Percentiles rank a stretch among this genome's conserved stretches.
Evolutionary conservation across 23 red algal genomes (phyloP).

Genomic region (Chondrus crispus): DNA sequence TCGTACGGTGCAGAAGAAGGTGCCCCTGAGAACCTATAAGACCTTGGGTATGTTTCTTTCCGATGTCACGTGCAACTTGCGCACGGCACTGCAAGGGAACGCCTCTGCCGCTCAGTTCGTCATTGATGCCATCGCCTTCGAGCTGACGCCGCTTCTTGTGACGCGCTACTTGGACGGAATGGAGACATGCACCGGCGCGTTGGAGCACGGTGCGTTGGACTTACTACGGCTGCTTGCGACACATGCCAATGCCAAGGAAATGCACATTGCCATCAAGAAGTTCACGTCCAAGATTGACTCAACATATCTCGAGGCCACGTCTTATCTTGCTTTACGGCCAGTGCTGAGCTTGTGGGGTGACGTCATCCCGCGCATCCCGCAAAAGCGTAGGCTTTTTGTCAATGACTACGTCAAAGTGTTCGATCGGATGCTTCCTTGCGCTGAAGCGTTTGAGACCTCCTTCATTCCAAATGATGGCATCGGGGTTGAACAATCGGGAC

Average conservation of each 20-base stretch:
- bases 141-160: conserved; percentile 13
- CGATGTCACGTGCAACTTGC: background rate
- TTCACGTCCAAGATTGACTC: conserved; percentile 24
- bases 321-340: conserved; percentile 29
- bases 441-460: conserved; percentile 17
- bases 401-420: conserved; percentile 32
- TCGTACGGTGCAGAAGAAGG: conserved; percentile 22
- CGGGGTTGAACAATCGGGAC: conserved; percentile 26
- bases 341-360: conserved; percentile 29
- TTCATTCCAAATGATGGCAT: conserved; percentile 41
- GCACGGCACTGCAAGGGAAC: background rate
- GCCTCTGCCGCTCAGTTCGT: conserved; percentile 17
- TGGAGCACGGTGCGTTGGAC: background rate
- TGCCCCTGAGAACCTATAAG: conserved; percentile 36
- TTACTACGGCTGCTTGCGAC: conserved; percentile 19
- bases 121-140: conserved; percentile 19
- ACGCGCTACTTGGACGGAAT: conserved; percentile 34
- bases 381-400: conserved; percentile 24
- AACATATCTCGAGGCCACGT: conserved; percentile 38
- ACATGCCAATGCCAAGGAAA: conserved; percentile 38
- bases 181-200: background rate
- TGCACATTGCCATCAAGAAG: conserved; percentile 46
- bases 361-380: conserved; percentile 1
- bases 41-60: conserved; percentile 16
- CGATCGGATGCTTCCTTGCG: conserved; percentile 35